These are phyloP conservation scores for Neurospora sp. DNA, from an alignment of 2,329 filamentous ascomycete genomes.

Conservation along the genomic window DNA sequence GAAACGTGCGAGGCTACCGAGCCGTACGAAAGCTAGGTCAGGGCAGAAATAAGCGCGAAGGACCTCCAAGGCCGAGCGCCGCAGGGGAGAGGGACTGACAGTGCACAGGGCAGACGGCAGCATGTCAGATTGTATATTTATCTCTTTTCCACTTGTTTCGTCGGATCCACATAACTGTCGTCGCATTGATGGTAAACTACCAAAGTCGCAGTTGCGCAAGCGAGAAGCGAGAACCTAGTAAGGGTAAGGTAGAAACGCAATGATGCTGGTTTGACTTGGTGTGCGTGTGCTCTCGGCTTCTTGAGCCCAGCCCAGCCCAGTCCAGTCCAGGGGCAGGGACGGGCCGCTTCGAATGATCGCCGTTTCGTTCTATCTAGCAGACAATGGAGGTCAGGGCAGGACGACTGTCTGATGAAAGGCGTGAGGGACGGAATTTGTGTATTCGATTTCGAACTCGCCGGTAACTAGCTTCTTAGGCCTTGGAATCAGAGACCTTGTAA, in stretches of 20 bases:
- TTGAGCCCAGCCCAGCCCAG: not conserved
- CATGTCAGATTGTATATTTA: not conserved
- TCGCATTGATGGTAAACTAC: not conserved
- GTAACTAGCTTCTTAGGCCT: not conserved
- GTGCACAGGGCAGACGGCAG: not conserved
- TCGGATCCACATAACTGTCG: not conserved
- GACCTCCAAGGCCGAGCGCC: not conserved
- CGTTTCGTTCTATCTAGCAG: not conserved
- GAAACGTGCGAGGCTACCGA: not conserved
- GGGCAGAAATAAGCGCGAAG: not conserved
- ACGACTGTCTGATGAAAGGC: not conserved
- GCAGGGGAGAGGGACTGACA: not conserved
- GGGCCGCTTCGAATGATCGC: not conserved
- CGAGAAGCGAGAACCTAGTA: not conserved
- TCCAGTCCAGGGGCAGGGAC: not conserved
- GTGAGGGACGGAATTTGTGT: not conserved
- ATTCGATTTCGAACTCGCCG: not conserved
- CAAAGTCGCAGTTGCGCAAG: not conserved
- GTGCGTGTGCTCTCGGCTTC: not conserved
- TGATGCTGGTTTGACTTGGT: not conserved
- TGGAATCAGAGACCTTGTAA: not conserved
- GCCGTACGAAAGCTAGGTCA: not conserved
- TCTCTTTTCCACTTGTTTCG: not conserved
- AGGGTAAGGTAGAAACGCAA: not conserved
- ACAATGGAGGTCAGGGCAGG: not conserved